Evolutionary conservation across 768 basidiomycete genomes (phyloP), one percentile per base, ranked within the genome.

Genomic region (Lentinula detonsa): DNA sequence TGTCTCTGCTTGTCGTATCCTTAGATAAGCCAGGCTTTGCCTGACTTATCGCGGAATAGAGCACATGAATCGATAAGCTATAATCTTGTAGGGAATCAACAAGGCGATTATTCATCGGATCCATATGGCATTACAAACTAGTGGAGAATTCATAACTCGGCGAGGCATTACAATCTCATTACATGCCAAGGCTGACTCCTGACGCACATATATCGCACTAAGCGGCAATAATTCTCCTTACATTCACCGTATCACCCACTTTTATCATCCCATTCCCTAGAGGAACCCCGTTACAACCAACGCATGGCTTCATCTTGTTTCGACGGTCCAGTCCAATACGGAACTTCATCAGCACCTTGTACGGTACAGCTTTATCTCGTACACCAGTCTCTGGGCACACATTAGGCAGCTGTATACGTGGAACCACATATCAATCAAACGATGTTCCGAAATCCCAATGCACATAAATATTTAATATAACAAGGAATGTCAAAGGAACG

Each of bases 321-420:
- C 61, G 67, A 0, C 81, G 80, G 68, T 88, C 83, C 55, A 87
- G 59, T 16, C 85, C 84, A 34, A 70, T 81, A 40, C 90, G 82
- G 70, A 88, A 86, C 74, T 87, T 90, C 82, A 85, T 85, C 9
- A 91, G 68, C 6, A 85, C 81, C 72, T 92, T 90, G 73, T 76
- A 90, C 4, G 90, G 90, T 4, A 92, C 89, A 0, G 88, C 87
- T 15, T 77, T 78, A 66, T 93, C 90, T 18, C 84, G 81, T 18
- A 79, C 70, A 34, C 89, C 90, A 3, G 84, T 86, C 45, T 76
- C 73, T 0, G 87, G 80, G 66, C 83, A 82, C 15, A 92, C 81
- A 64, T 92, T 91, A 15, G 90, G 90, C 51, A 92, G 70, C 90
- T 92, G 66, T 59, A 43, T 31, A 52, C 31, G 23, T 31, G 51